Base-by-base conservation (phyloP, 257 asterid genomes). In the Solanum arcanum region DNA sequence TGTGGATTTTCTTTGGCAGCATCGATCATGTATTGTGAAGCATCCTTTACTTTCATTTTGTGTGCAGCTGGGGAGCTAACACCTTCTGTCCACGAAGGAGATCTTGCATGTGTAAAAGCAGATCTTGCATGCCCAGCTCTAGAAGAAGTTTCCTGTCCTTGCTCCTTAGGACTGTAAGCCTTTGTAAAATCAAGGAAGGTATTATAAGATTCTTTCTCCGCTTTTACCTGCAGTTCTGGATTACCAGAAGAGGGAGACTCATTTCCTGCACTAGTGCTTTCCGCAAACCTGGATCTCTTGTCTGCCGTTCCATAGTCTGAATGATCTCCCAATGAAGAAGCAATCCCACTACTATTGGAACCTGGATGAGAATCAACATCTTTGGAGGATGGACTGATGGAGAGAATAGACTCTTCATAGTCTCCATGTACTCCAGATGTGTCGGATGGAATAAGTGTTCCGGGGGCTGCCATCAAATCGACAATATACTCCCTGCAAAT, bases 51-150 rank as follows among this genome's bases (percentile, higher is more conserved):
- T 89, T 97, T 94, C 93, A 91, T 93, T 87, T 93, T 94, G n/a
- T 91, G 93, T 77, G 88, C 97, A 66, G 98, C 98, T 31, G 98
- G 98, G 68, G 98, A 94, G 91, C 98, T 94, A 84, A 95, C 94
- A 60, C 98, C 99, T 93, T 97, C 98, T 52, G 99, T 97, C 99
- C 99, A 97, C 13, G 99, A 97, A 73, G 99, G 99, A 87, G 99
- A 97, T 88, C 98, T 91, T 86, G 95, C 95, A 87, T 94, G 98
- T 87, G 95, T 75, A 86, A 87, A 89, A 87, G 93, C 89, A 29
- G 85, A 81, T 31, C 85, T 81, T 49, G 85, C 70, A 88, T 93
- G 91, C 90, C 49, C 89, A 76, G 93, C 90, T 91, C 96, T 92
- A 78, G 83, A 84, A 21, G 91, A 91, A 85, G 88, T 70, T 81